These are phyloP conservation scores for Conticribra guillardii DNA, from an alignment of 108 stramenopile genomes.

Conservation along the genomic window DNA sequence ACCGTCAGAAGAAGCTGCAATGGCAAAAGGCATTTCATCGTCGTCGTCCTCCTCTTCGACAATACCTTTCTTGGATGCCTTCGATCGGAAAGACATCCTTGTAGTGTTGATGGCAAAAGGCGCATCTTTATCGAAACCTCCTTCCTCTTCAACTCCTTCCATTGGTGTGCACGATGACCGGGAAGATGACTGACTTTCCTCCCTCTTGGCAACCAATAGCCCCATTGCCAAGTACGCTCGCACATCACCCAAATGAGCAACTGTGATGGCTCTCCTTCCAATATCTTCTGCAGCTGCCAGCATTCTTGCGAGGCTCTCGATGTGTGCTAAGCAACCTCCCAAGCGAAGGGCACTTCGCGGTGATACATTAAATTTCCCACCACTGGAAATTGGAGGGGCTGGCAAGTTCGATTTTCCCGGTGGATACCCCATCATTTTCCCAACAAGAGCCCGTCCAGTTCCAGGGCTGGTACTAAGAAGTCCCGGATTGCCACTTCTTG, in stretches of 20 bases:
- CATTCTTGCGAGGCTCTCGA: slow-evolving; percentile 70
- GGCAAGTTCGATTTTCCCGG: slow-evolving; percentile 22
- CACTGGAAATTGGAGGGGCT: slow-evolving; percentile 24
- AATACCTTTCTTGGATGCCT: slow-evolving; percentile 30
- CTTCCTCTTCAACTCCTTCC: slow-evolving; percentile 80
- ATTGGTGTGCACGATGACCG: slow-evolving; percentile 64
- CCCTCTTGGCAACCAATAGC: slow-evolving; percentile 50
- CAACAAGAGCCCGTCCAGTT: slow-evolving; percentile 83
- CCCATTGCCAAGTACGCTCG: slow-evolving; percentile 87
- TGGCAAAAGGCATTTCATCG: slow-evolving; percentile 88
- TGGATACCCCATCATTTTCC: slow-evolving; percentile 59
- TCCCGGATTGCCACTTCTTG: slow-evolving; percentile 52
- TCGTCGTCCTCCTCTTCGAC: slow-evolving; percentile 69
- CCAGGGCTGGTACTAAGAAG: slow-evolving; percentile 92
- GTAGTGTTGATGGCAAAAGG: neutral
- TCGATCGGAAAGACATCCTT: slow-evolving; percentile 3
- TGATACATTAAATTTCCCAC: slow-evolving; percentile 30
- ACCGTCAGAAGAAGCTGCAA: slow-evolving; percentile 41
- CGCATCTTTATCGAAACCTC: neutral
- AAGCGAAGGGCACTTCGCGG: slow-evolving; percentile 32
- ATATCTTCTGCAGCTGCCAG: slow-evolving; percentile 87
- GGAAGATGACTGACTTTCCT: slow-evolving; percentile 53
- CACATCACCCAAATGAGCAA: slow-evolving; percentile 87
- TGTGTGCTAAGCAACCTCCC: slow-evolving; percentile 63
- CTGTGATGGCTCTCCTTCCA: slow-evolving; percentile 83